Conservation (phyloP, 495 filamentous ascomycete species). For the Monascus purpureus region DNA sequence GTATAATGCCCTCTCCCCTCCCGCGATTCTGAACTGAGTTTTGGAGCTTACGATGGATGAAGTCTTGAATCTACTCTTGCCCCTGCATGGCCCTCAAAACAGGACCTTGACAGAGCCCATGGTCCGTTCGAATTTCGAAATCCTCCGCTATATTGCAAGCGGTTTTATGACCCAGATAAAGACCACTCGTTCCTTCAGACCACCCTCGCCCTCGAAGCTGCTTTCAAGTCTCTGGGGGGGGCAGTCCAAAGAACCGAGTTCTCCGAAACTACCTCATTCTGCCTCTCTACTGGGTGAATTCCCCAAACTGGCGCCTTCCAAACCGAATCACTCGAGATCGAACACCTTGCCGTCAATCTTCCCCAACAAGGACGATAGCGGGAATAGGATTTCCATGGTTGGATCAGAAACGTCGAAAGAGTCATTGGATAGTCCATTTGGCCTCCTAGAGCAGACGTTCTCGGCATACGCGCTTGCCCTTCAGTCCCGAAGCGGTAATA, state of each 20-base stretch:
- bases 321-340: conserved; percentile 21
- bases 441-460: conserved; percentile 73
- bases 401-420: conserved; percentile 6
- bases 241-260: conserved; percentile 20
- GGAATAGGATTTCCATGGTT: conserved; percentile 18
- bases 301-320: conserved; percentile 23
- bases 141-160: conserved; percentile 57
- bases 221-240: conserved; percentile 67
- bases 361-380: conserved; percentile 16
- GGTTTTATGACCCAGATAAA: conserved; percentile 42
- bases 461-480: conserved; percentile 70
- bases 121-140: conserved; percentile 42
- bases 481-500: conserved; percentile 69
- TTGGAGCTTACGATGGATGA: too few species aligned
- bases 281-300: conserved; percentile 24
- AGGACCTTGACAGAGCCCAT: conserved; percentile 43
- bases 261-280: conserved; percentile 24
- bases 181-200: conserved; percentile 44
- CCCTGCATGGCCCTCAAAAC: conserved; percentile 58
- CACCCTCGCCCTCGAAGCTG: conserved; percentile 79
- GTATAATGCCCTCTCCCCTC: conserved; percentile 10
- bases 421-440: conserved; percentile 35
- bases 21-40: too few species aligned
- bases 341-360: conserved; percentile 26
- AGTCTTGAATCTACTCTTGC: conserved; percentile 50